A percentile compares a stretch with the other conserved stretches of the same genome.
These are phyloP conservation scores for Phytophthora vignae DNA, from an alignment of 352 stramenopile genomes.

Conservation along the genomic window DNA sequence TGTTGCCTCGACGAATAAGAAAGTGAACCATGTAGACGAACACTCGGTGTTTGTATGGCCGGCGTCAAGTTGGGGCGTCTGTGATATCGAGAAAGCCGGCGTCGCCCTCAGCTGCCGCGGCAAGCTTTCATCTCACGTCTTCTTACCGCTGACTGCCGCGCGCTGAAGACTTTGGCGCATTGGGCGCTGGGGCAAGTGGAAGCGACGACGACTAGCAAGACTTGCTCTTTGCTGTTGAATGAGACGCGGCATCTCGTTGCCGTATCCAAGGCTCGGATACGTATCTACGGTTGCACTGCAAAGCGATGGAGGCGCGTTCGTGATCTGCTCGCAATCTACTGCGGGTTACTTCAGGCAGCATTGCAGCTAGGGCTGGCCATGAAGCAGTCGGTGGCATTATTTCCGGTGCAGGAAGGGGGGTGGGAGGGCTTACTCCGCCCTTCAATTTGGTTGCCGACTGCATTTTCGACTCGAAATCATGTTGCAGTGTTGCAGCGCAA, in stretches of 20 bases:
- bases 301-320: neutral
- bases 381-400: neutral
- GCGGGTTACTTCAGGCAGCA: neutral
- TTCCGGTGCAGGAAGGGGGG: neutral
- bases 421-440: too few species aligned
- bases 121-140: neutral
- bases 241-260: neutral
- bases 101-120: conserved; percentile 3
- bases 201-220: neutral
- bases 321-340: neutral
- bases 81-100: conserved; percentile 40
- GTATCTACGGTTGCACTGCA: neutral
- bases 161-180: neutral
- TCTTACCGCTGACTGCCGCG: neutral
- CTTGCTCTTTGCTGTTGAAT: neutral
- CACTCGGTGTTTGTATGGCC: conserved; percentile 27
- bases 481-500: neutral
- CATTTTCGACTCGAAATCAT: neutral
- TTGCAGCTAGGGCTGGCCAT: neutral
- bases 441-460: too few species aligned
- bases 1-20: conserved; percentile 31
- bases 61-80: conserved; percentile 28
- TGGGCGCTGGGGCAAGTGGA: too few species aligned
- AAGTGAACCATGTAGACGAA: conserved; percentile 25
- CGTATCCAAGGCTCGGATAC: neutral